Base-by-base conservation (phyloP, 1,284 basidiomycete species). In the Ustilago trichophora region DNA sequence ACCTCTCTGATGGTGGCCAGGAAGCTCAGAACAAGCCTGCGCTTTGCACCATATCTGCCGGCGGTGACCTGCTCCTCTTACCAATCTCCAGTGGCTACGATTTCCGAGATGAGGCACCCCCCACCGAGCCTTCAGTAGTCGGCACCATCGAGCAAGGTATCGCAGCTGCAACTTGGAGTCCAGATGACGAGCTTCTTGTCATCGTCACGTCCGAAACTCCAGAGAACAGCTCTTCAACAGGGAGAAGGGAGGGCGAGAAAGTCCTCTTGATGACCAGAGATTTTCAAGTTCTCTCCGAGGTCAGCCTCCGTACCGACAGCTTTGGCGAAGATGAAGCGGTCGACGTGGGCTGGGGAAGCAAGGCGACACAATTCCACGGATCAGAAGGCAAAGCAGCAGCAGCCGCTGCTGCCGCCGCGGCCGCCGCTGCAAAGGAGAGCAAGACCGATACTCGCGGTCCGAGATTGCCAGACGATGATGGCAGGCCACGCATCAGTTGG, bases 331-430 rank as follows among this genome's bases (percentile, higher is more conserved):
- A 93, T 80, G 87, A 88, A 33, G 92, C 91, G 6, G 92, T 97
- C 75, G 92, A 94, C 72, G 91, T 98, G 50, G 96, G 96, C 9
- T 99, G 96, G 96, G 96, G 96, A 25, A 92, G 91, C 4, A 96
- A 95, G 78, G 87, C 91, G 75, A 98, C 96, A 0, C 96, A 99
- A 80, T 99, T 99, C 80, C 94, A 98, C 74, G 96, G 96, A 12
- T 94, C 93, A 0, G 85, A 93, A 4, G 96, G 96, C 25, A 98
- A 98, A 82, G 85, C 87, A 10, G 91, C 91, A 4, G 91, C 92
- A 0, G 75, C 82, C 19, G 75, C 83, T 2, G 76, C 82, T 3
- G 87, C 87, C 58, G 85, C 85, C 1, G 82, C 86, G 0, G 80
- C 85, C 21, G 81, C 84, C 22, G 74, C 84, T 8, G 72, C 76